Conservation (phyloP, 495 filamentous ascomycete genomes). For the Parathielavia appendiculata region DNA sequence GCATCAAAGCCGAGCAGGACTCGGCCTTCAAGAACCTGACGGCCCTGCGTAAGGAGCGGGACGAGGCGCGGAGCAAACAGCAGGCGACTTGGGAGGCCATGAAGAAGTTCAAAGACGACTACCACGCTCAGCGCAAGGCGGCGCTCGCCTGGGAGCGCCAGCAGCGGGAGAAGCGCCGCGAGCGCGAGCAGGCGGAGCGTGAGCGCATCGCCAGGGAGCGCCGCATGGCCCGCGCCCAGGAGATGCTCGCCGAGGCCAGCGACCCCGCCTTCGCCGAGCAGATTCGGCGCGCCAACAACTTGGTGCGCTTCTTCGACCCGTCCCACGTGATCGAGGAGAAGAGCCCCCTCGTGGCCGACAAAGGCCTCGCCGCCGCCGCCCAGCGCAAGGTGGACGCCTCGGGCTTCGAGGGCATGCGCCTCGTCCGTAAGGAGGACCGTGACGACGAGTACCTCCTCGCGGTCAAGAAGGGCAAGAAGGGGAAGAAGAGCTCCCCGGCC, state of each 20-base stretch:
- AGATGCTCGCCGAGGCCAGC: constrained; percentile 83
- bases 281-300: constrained; percentile 76
- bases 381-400: constrained; percentile 75
- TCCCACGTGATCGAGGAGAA: constrained; percentile 55
- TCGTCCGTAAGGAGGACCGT: constrained; percentile 75
- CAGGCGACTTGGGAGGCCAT: constrained; percentile 75
- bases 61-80: constrained; percentile 73
- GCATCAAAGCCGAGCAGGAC: constrained; percentile 86
- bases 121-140: constrained; percentile 70
- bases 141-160: constrained; percentile 76
- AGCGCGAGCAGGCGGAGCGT: constrained; percentile 56
- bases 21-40: constrained; percentile 79
- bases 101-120: constrained; percentile 79
- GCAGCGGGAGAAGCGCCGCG: constrained; percentile 60
- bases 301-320: constrained; percentile 89
- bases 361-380: constrained; percentile 60
- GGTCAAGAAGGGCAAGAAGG: constrained; percentile 87
- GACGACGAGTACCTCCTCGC: constrained; percentile 87
- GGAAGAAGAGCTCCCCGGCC: constrained; percentile 54
- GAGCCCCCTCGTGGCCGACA: constrained; percentile 59
- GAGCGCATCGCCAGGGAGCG: constrained; percentile 76
- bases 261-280: constrained; percentile 84
- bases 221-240: constrained; percentile 78
- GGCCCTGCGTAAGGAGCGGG: constrained; percentile 80
- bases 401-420: constrained; percentile 67